A percentile compares a stretch with the other conserved stretches of the same genome.
phyloP scores from a whole-genome alignment of 2,329 filamentous ascomycete species.

The Gliomastix tumulicola region DNA sequence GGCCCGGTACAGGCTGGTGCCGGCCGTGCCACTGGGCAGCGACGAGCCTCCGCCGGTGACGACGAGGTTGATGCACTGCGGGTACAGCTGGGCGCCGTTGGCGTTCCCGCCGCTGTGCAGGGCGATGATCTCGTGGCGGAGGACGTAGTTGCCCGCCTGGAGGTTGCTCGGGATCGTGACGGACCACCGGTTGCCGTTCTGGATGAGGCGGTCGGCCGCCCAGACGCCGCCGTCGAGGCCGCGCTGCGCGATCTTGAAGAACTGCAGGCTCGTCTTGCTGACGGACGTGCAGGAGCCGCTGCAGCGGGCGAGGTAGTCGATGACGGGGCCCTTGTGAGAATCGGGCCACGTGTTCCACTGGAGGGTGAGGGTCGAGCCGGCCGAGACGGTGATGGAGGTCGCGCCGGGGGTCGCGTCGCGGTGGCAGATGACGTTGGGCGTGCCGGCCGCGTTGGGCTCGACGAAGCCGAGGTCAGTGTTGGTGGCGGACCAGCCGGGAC shows the following conservation, averaged over 20 bases:
- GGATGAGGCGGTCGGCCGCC: conserved; percentile 45
- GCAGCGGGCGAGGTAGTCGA: conserved; percentile 56
- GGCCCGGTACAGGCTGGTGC: conserved; percentile 24
- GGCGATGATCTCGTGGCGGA: conserved; percentile 50
- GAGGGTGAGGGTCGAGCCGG: conserved; percentile 27
- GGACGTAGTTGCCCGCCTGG: conserved; percentile 43
- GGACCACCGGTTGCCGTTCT: conserved; percentile 34
- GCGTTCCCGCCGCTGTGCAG: conserved; percentile 36
- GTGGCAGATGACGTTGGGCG: conserved; percentile 37
- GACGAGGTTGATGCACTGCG: conserved; percentile 42
- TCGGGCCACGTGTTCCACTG: conserved; percentile 31
- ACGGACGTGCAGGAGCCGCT: conserved; percentile 44
- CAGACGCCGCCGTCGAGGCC: conserved; percentile 45
- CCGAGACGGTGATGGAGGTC: conserved; percentile 21
- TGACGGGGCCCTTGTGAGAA: conserved; percentile 41
- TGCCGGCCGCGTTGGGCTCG: conserved; percentile 23
- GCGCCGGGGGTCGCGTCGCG: conserved; percentile 24
- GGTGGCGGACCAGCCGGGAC: conserved; percentile 26
- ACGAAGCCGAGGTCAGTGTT: conserved; percentile 42
- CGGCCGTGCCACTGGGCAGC: conserved; percentile 14
- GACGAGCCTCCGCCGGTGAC: conserved; percentile 29
- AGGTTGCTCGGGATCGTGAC: conserved; percentile 38
- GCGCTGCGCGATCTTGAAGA: conserved; percentile 54
- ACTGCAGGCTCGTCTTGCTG: conserved; percentile 43
- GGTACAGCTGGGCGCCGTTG: conserved; percentile 39